Evolutionary conservation across 306 rosid species (phyloP), one percentile per base, ranked within the genome.

Genomic region (Mimosa pudica): DNA sequence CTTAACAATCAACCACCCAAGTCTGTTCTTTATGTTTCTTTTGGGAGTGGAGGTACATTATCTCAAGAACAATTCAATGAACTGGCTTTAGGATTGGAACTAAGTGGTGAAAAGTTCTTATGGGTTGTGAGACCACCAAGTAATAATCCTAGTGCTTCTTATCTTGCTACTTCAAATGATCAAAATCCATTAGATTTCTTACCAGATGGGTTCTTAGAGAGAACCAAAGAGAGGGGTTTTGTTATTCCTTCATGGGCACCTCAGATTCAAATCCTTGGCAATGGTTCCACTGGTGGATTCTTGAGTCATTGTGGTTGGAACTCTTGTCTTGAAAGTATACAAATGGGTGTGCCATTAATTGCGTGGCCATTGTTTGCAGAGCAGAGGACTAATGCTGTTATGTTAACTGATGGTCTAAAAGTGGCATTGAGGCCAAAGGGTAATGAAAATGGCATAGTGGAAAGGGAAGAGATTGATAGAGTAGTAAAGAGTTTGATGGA

Each of bases 211-310:
- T 76, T 17, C 3, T 3, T 76, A 12, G 84, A 64, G 33, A 84
- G 87, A 24, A 84, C 84, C 10, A 65, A 84, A 71, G 81, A 33
- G 5, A 63, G 70, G 65, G 84, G 87, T 0, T 42, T 84, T 13
- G 81, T 80, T 35, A 63, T 84, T 46, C 45, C 84, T 11, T n/a
- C n/a, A 45, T 84, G 87, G 87, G 87, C 79, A 35, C 87, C 87
- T 54, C 87, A 84, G 9, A 61, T 67, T 42, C 8, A 24, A 47
- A 52, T 84, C 14, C 84, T 84, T 10, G 35, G 84, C 35, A 79
- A 84, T 10, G 41, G 41, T 10, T 70, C 82, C 1, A 47, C 67
- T 0, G 79, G 84, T 55, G 84, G 87, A n/a, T 84, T 84, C 54
- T 36, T 80, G 10, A 84, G 73, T 18, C 87, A 84, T 4, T 80